Evolutionary conservation across 495 filamentous ascomycete species (phyloP), one percentile per base, ranked within the genome.

Genomic region (Neurospora sp.): DNA sequence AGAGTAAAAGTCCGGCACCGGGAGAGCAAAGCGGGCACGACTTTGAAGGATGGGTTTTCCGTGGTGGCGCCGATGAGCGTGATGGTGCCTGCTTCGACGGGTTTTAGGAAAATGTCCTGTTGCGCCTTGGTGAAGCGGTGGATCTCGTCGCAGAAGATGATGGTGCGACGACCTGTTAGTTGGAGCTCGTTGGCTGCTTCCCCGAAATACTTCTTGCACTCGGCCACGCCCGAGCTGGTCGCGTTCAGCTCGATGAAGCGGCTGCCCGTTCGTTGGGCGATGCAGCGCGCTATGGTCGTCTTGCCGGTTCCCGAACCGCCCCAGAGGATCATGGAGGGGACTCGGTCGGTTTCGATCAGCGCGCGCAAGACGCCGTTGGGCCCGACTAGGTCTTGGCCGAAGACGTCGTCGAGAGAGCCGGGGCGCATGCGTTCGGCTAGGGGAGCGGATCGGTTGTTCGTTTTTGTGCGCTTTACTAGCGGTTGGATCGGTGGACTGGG

Each of bases 111-210:
- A 2, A 97, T 93, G 83, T 99, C 96, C 76, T 99, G 96, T 80
- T 99, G 96, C 0, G 90, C 85, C 80, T 97, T 98, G 70, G 89
- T 92, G 84, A 98, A 98, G 5, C 95, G 89, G 80, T 98, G 95
- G 72, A 98, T 97, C 82, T 98, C 95, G 81, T 98, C 95, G 84
- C 95, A 98, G 82, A 98, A 99, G 75, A 99, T 90, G 76, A 99
- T 97, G 5, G 96, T 98, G 82, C 93, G 94, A 40, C 94, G 86
- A 11, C 95, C 95, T 0, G 93, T 96, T 40, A 99, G 82, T 6
- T 85, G 82, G 66, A 96, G 82, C 81, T 99, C 96, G 78, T 89
- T 93, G 75, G 88, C 90, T 5, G 96, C 93, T 77, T 98, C 94
- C 70, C 82, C 82, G 76, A 98, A 98, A 42, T 97, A 88, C 87